Base-by-base conservation (phyloP, 257 asterid species). In the Solanum rostratum region DNA sequence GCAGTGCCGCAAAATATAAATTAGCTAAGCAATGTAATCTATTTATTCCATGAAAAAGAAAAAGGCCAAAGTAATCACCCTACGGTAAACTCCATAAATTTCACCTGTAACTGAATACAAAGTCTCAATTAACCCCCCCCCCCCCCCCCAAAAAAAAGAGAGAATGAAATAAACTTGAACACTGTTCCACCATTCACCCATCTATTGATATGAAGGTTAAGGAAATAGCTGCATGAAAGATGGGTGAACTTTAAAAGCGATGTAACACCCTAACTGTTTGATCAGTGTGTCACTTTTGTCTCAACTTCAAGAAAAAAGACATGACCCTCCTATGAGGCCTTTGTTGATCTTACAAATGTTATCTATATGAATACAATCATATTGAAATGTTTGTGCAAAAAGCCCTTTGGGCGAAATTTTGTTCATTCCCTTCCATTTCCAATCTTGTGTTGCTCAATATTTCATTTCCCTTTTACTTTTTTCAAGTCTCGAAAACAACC, bases 1-100 rank as follows among this genome's bases (percentile, higher is more conserved):
- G 95, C 90, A 88, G 24, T 70, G 9, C 37, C 80, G 22, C 11
- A 79, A 54, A 57, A 29, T 18, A 54, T 37, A 74, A 52, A 70
- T 86, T n/a, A 78, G 87, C 81, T 41, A 22, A 78, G 50, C 30
- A 46, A 74, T 59, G 30, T 29, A 13, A 24, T 74, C 41, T 46
- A 27, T 49, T 24, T 15, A 46, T 46, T 74, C 60, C 24, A 46
- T 14, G 81, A 46, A 46, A 45, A 71, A 74, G 29, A n/a, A 57
- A n/a, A 46, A 46, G 19, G 22, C 60, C 2, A 45, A 45, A 4
- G 60, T 53, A 83, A 73, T 50, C 85, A 68, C 82, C 46, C 24
- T 50, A 50, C 3, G 22, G 27, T 24, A 50, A n/a, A 76, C 9
- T 76, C 62, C 45, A 50, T 50, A 78, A 16, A 49, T 49, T 78